Base-by-base conservation (phyloP, 2,329 filamentous ascomycete genomes). In the Fusarium buxicola region DNA sequence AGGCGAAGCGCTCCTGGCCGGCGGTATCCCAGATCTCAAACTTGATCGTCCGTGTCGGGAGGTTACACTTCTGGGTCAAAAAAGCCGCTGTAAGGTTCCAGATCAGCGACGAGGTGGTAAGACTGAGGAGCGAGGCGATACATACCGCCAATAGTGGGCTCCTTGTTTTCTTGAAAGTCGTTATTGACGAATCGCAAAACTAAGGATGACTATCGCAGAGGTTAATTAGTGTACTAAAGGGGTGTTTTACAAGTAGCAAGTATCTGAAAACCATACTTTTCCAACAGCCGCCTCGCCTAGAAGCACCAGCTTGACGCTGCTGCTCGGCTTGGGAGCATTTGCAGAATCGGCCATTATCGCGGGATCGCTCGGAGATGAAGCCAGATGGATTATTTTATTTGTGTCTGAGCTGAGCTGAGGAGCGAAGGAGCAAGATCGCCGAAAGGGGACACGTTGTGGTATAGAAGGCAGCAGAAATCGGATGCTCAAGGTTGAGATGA, bases 131-230 rank as follows among this genome's bases (percentile, higher is more conserved):
- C 36, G 32, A 40, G 57, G 47, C 44, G 65, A 51, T 48, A 78
- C 85, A 66, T 85, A 96, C 93, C 93, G 84, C 95, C 95, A 80
- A 99, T 99, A 67, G 95, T 99, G 62, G 95, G 95, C 78, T 99
- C 95, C 84, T 98, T 98, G 81, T 98, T 98, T 81, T 98, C 95
- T 83, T 99, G 95, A 74, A 99, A 99, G 80, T 98, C 94, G 81
- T 99, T 95, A 85, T 98, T 98, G 76, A 99, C 95, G 80, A 99
- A 99, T 74, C 95, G 92, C 75, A 99, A 86, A 64, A 99, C 95
- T 57, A 99, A 89, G 40, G 95, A 99, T 45, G 95, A 98, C 95
- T 96, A 73, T 58, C 32, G 52, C 58, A 63, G 52, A 46, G 50
- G 63, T 73, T 61, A 77, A 58, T 68, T 65, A 64, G 60, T 56